Percentiles rank a stretch among this genome's conserved stretches.
Evolutionary conservation across 306 rosid species (phyloP).

Genomic region (Mimosa pudica): DNA sequence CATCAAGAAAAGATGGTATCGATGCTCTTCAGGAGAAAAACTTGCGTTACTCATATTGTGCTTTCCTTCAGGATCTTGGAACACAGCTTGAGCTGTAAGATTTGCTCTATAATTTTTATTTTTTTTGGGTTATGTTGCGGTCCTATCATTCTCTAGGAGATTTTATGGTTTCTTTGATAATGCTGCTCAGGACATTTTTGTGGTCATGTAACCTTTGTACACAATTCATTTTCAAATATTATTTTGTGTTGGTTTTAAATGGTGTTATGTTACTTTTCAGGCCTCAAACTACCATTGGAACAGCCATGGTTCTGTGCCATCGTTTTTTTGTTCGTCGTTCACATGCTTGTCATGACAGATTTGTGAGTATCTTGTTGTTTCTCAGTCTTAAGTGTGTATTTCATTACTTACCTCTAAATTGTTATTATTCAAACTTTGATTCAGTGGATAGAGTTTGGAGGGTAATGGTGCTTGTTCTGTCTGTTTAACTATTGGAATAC

Average conservation of each 20-base stretch:
- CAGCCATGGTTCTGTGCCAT: conserved; percentile 86
- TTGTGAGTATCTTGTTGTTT: conserved; percentile 53
- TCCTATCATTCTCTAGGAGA: conserved; percentile 1
- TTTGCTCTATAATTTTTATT: background rate
- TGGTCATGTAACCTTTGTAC: background rate
- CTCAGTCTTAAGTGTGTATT: background rate
- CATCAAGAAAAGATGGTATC: conserved; percentile 82
- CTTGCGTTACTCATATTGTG: conserved; percentile 71
- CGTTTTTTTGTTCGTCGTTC: conserved; percentile 69
- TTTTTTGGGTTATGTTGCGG: background rate
- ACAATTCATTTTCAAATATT: background rate
- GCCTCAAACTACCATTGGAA: conserved; percentile 79
- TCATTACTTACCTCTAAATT: conserved; percentile 2
- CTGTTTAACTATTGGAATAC: background rate
- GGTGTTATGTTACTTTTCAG: conserved; percentile 48
- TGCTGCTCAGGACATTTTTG: background rate
- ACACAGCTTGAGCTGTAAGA: conserved; percentile 71
- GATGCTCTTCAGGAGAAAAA: conserved; percentile 61
- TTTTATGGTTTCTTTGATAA: background rate
- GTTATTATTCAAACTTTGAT: background rate
- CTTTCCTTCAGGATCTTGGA: conserved; percentile 77
- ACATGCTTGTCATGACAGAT: conserved; percentile 85
- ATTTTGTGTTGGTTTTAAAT: conserved; percentile 21
- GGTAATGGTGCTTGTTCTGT: background rate
- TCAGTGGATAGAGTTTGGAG: background rate